phyloP scores from a whole-genome alignment of 208 protist genomes.

The Phytomonas sp. region DNA sequence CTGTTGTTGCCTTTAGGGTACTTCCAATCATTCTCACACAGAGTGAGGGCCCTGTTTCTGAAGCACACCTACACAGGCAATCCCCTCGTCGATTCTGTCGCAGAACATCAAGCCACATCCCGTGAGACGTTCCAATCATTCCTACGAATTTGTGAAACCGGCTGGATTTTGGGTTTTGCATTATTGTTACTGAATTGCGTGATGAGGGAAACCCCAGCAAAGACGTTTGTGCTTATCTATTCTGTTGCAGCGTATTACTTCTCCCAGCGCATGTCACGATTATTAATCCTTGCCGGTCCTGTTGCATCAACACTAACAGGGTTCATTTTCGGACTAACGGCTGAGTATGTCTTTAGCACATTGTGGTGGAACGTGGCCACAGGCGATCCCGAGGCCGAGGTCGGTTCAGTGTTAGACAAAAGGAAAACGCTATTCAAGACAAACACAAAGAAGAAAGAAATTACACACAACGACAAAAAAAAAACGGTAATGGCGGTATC shows the following conservation, averaged over 20 bases:
- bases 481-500: too few relatives aligned
- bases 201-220: conserved; percentile 3
- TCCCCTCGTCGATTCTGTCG: conserved; percentile 74
- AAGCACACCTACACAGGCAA: conserved; percentile 68
- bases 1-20: conserved; percentile 34
- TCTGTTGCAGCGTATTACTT: conserved; percentile 50
- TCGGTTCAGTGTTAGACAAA: too few relatives aligned
- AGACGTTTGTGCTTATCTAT: conserved; percentile 37
- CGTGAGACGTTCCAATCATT: conserved; percentile 13
- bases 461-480: too few relatives aligned
- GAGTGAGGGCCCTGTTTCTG: conserved; percentile 63
- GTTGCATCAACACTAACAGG: conserved; percentile 24
- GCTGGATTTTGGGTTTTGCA: conserved; percentile 11
- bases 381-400: too few relatives aligned
- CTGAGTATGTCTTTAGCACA: conserved; percentile 12
- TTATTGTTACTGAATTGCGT: not conserved
- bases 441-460: too few relatives aligned
- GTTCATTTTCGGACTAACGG: conserved; percentile 15
- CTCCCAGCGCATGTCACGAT: conserved; percentile 41
- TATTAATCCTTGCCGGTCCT: conserved; percentile 47
- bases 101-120: conserved; percentile 43
- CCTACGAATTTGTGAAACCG: conserved; percentile 1
- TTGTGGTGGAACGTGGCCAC: not conserved
- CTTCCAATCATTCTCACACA: conserved; percentile 42
- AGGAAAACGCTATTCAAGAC: too few relatives aligned